These are phyloP conservation scores for Waitea zeae DNA, from an alignment of 1,284 basidiomycete genomes.

Conservation along the genomic window DNA sequence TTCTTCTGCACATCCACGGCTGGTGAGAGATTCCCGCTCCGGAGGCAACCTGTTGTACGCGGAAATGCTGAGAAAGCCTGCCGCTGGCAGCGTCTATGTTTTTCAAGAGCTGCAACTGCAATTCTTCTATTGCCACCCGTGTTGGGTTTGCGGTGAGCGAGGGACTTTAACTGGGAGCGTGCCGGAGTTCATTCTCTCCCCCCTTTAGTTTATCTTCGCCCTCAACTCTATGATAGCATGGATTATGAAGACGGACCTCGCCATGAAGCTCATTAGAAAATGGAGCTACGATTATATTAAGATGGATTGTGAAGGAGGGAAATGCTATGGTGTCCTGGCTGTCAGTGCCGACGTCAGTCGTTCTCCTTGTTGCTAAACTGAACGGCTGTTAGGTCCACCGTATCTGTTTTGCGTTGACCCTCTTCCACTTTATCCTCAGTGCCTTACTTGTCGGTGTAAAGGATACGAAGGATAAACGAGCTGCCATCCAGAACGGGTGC, in stretches of 20 bases:
- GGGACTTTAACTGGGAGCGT: conserved; percentile 1
- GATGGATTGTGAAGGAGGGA: conserved; percentile 87
- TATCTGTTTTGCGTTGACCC: conserved; percentile 85
- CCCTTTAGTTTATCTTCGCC: conserved; percentile 75
- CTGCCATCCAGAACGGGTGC: conserved; percentile 93
- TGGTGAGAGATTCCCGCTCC: conserved; percentile 24
- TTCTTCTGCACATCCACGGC: conserved; percentile 77
- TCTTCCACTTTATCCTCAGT: conserved; percentile 81
- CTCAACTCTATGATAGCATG: conserved; percentile 95
- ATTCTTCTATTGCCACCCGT: conserved; percentile 94
- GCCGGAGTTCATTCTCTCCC: background rate
- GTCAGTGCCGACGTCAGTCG: conserved; percentile 24
- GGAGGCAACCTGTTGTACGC: background rate
- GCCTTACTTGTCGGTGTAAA: conserved; percentile 71
- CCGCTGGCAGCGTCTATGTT: conserved; percentile 77
- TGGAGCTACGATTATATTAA: conserved; percentile 96
- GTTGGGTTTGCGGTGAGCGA: conserved; percentile 79
- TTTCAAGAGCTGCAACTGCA: conserved; percentile 98
- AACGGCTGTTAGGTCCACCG: conserved; percentile 60
- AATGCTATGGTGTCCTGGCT: conserved; percentile 96
- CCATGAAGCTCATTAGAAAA: conserved; percentile 79
- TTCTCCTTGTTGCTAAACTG: background rate
- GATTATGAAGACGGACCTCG: conserved; percentile 84
- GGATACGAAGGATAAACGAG: conserved; percentile 81
- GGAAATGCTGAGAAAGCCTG: background rate